Conservation (phyloP, 768 basidiomycete species). For the Leccinellum rugosiceps region DNA sequence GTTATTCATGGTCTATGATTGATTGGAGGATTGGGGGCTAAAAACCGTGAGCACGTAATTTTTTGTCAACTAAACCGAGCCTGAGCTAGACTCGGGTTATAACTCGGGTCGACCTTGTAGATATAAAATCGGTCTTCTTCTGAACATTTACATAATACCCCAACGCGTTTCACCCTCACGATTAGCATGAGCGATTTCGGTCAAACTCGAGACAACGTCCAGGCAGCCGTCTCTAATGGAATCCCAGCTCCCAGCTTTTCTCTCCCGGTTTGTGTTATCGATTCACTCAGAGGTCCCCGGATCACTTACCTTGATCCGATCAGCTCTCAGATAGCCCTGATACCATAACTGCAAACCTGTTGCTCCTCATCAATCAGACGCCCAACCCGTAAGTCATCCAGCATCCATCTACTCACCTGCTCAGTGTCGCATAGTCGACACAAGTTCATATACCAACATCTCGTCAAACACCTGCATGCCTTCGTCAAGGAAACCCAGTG, state of each 20-base stretch:
- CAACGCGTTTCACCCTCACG: not conserved
- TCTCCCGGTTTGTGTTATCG: conserved; percentile 36
- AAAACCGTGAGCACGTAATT: too few species aligned
- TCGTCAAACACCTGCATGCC: conserved; percentile 69
- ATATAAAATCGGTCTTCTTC: too few species aligned
- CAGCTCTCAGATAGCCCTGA: conserved; percentile 49
- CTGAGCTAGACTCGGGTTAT: too few species aligned
- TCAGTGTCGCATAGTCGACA: conserved; percentile 31
- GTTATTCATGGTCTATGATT: too few species aligned
- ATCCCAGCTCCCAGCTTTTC: conserved; percentile 35
- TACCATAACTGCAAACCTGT: conserved; percentile 46
- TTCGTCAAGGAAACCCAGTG: conserved; percentile 69
- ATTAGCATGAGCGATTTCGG: conserved; percentile 11
- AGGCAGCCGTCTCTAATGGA: conserved; percentile 39
- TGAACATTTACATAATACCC: too few species aligned
- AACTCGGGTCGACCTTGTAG: too few species aligned
- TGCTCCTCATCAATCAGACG: conserved; percentile 37
- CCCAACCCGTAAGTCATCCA: conserved; percentile 36
- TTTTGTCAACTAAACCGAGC: too few species aligned
- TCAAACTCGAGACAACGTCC: conserved; percentile 4
- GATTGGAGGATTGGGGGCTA: too few species aligned
- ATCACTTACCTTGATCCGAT: conserved; percentile 2
- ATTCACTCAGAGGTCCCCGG: too few species aligned
- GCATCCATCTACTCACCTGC: not conserved
- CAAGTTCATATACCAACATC: conserved; percentile 45